Percentiles rank a stretch among this genome's conserved stretches.
These are phyloP conservation scores for Vitis hybrid DNA, from an alignment of 177 flowering plant species.

Conservation along the genomic window DNA sequence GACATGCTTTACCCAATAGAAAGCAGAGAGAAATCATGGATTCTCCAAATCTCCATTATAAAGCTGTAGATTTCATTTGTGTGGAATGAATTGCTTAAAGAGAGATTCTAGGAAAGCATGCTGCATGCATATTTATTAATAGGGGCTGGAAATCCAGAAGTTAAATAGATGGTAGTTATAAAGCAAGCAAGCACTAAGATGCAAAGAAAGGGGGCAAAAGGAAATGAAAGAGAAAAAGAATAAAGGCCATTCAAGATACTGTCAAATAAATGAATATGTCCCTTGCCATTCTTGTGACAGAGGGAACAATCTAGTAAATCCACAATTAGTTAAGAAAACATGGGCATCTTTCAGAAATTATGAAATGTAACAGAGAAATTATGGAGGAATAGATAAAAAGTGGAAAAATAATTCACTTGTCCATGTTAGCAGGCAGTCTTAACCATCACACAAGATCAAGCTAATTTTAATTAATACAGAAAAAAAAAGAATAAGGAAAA, in stretches of 20 bases:
- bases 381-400: too few relatives aligned
- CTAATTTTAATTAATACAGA: background rate
- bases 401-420: background rate
- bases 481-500: background rate
- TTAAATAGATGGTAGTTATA: background rate
- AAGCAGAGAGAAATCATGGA: too few relatives aligned
- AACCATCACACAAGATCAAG: background rate
- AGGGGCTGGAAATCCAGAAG: background rate
- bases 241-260: background rate
- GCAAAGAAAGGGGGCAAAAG: background rate
- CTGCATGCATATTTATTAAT: background rate
- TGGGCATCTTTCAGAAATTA: background rate
- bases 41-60: too few relatives aligned
- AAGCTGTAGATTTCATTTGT: too few relatives aligned
- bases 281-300: background rate
- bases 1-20: too few relatives aligned
- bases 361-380: background rate
- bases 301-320: background rate
- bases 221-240: background rate
- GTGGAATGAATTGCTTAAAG: too few relatives aligned
- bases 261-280: background rate
- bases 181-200: background rate
- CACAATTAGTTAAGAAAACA: background rate
- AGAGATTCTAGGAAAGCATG: too few relatives aligned
- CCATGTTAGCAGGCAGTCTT: background rate